phyloP scores from a whole-genome alignment of 139 green algal genomes.

The Chlamydomonas sp. region DNA sequence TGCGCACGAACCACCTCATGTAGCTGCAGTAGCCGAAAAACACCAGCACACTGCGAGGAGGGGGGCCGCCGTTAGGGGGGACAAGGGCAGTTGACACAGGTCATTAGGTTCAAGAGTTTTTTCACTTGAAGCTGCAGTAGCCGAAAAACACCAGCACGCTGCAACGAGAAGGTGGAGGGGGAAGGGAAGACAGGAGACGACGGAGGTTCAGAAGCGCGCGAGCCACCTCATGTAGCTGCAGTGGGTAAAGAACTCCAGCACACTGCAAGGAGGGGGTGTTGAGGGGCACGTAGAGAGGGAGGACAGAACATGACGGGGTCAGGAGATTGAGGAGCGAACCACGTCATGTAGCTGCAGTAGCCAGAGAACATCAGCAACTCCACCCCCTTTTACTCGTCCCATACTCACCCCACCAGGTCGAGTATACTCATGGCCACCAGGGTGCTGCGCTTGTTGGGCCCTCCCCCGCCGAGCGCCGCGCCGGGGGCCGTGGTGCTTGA shows the following conservation, averaged over 20 bases:
- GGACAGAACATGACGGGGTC: no score
- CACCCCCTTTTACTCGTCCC: background rate
- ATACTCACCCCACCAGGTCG: slow-evolving; percentile 43
- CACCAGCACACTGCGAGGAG: background rate
- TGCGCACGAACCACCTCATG: slow-evolving; percentile 13
- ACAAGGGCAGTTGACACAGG: no score
- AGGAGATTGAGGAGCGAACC: no score
- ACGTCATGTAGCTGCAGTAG: background rate
- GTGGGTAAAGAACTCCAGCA: background rate
- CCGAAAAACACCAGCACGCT: background rate
- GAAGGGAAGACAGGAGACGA: background rate
- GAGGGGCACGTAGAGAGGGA: no score
- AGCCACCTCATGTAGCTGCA: background rate
- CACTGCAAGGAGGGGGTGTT: background rate
- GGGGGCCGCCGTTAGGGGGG: no score
- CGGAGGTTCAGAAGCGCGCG: background rate
- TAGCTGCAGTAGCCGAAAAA: slow-evolving; percentile 4
- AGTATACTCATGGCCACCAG: slow-evolving; percentile 43
- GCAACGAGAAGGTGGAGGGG: background rate
- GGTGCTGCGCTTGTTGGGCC: slow-evolving; percentile 35
- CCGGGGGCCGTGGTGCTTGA: background rate
- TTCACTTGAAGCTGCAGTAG: background rate
- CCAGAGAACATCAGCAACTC: background rate
- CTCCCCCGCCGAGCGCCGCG: background rate
- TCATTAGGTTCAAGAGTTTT: no score